A percentile compares a stretch with the other conserved stretches of the same genome.
Evolutionary conservation across 148 eudicot genomes (phyloP).

Genomic region (Diospyros kaki): DNA sequence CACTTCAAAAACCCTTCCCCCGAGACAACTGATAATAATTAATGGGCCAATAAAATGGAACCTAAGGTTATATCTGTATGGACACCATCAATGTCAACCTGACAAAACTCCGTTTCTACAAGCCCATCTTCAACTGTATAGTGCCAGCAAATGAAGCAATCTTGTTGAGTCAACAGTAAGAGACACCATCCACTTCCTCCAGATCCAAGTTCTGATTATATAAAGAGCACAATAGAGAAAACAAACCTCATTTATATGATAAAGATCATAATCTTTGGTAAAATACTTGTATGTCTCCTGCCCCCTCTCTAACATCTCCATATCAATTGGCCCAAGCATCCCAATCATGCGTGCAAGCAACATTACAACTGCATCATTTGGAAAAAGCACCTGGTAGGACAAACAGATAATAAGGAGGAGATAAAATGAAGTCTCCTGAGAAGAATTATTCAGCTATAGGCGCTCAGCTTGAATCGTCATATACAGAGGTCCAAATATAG

Average conservation of each 20-base stretch:
- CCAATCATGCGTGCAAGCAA: constrained; percentile 78
- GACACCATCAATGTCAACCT: not conserved
- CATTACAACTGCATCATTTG: constrained; percentile 66
- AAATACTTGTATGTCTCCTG: constrained; percentile 88
- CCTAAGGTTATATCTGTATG: not conserved
- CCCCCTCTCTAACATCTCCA: constrained; percentile 71
- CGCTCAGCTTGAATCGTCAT: not conserved
- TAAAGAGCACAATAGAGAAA: constrained; percentile 8
- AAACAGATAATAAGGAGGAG: constrained; percentile 12
- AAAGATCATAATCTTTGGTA: constrained; percentile 73
- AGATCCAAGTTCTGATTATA: not conserved
- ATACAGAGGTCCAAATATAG: not conserved
- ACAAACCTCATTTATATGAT: constrained; percentile 67
- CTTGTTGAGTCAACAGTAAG: not conserved
- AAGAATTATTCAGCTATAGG: not conserved
- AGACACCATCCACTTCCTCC: not conserved
- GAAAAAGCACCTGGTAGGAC: constrained; percentile 71
- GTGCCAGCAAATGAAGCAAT: not conserved
- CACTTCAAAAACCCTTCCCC: not conserved
- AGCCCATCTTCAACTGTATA: not conserved
- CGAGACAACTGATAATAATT: not conserved
- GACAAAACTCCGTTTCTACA: not conserved
- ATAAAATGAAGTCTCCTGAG: not conserved
- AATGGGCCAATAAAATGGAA: not conserved
- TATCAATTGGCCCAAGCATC: constrained; percentile 82